Base-by-base conservation (phyloP, 2,329 filamentous ascomycete genomes). In the Dactylellina parvicollis region DNA sequence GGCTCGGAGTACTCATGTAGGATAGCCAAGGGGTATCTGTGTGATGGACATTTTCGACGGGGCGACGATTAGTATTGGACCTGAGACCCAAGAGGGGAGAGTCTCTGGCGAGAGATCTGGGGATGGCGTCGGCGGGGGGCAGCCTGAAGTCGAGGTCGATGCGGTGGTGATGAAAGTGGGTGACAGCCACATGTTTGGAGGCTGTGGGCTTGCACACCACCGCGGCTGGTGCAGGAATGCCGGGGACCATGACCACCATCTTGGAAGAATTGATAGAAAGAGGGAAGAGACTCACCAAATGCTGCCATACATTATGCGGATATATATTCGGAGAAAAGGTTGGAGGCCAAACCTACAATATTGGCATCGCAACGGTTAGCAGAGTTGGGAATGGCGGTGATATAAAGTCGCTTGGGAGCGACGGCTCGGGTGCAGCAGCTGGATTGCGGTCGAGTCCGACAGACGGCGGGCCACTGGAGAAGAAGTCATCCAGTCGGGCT, bases 301-400 rank as follows among this genome's bases (percentile, higher is more conserved):
- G 69, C 69, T 66, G 69, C 69, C 69, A 73, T 73, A 66, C 69
- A 73, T 73, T 65, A 65, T 73, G 54, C 30, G 69, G 60, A 73
- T 57, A 64, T 57, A 49, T 60, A 73, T 26, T 62, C 67, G 67
- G 69, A 57, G 49, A 61, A 60, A 66, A 60, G 60, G 59, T 66
- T 66, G 44, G 49, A 61, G 47, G 52, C 60, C 47, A 66, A 72
- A 64, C 66, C 57, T 64, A 40, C 28, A 24, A 59, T 12, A 47
- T 56, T 30, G 52, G 30, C 26, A 22, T 59, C 62, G 62, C 62
- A 59, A 67, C 42, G 42, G 62, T 67, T 67, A 67, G 62, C 62
- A 67, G 14, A 67, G 54, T 59, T 44, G 42, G 62, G 44, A 34
- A 57, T 38, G 42, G 42, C 16, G 36, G 22, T 28, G 54, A 66